A percentile compares a stretch with the other conserved stretches of the same genome.
These are phyloP conservation scores for Lasiodiplodia gonubiensis DNA, from an alignment of 2,329 filamentous ascomycete genomes.

Conservation along the genomic window DNA sequence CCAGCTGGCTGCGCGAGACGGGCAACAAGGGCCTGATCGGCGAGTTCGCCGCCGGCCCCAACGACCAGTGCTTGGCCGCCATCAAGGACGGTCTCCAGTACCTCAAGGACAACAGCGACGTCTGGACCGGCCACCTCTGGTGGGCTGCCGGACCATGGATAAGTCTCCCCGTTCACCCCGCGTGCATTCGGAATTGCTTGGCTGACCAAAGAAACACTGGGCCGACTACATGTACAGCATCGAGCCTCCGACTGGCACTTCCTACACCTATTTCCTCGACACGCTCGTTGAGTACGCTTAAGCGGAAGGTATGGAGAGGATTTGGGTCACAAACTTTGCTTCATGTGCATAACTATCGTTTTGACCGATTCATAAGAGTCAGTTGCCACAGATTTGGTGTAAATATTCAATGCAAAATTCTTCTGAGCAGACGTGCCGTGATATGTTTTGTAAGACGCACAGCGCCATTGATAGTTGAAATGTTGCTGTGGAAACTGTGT, in stretches of 20 bases:
- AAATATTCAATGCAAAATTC: not conserved
- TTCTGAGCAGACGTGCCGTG: too few species aligned
- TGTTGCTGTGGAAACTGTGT: too few species aligned
- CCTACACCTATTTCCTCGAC: conserved; percentile 36
- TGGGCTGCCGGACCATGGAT: conserved; percentile 62
- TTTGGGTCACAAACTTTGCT: too few species aligned
- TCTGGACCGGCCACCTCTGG: conserved; percentile 61
- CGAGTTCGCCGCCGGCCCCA: conserved; percentile 61
- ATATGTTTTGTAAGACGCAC: too few species aligned
- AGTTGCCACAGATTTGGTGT: not conserved
- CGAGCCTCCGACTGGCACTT: conserved; percentile 51
- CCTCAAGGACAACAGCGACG: conserved; percentile 56
- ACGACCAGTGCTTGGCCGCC: conserved; percentile 56
- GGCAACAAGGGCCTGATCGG: conserved; percentile 60
- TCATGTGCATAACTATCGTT: conserved; percentile 12
- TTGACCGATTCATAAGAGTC: too few species aligned
- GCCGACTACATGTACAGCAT: conserved; percentile 50
- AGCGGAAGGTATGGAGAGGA: not conserved
- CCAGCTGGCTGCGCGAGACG: conserved; percentile 60
- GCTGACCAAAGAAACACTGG: conserved; percentile 33
- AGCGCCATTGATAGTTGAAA: too few species aligned
- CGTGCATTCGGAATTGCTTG: too few species aligned
- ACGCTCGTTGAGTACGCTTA: conserved; percentile 2
- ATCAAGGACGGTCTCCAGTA: conserved; percentile 57
- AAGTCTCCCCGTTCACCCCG: not conserved